Percentiles rank a stretch among this genome's conserved stretches.
Conservation (phyloP, 2,329 filamentous ascomycete genomes). For the Botryotinia narcissicola region DNA sequence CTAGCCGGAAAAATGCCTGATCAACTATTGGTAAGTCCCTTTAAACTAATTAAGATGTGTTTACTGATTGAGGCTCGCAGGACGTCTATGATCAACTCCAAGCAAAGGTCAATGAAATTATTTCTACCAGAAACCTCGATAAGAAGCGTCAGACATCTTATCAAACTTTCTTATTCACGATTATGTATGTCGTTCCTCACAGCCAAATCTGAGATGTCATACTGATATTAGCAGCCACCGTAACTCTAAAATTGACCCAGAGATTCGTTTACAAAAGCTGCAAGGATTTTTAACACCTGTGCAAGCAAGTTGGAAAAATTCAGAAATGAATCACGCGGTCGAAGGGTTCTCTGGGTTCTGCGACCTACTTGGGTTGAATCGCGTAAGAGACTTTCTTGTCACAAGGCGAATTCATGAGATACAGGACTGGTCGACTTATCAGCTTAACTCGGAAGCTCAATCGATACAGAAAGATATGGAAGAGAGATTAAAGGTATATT, state of each 20-base stretch:
- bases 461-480: slow-evolving; percentile 76
- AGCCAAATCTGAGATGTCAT: not conserved
- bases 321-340: slow-evolving; percentile 65
- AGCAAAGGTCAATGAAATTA: slow-evolving; percentile 76
- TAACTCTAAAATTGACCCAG: slow-evolving; percentile 68
- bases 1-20: slow-evolving; percentile 89
- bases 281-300: slow-evolving; percentile 79
- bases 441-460: slow-evolving; percentile 76
- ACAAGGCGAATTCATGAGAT: slow-evolving; percentile 70
- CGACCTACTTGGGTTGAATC: slow-evolving; percentile 72
- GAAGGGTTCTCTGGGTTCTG: slow-evolving; percentile 77
- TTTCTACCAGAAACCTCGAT: slow-evolving; percentile 69
- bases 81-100: slow-evolving; percentile 87
- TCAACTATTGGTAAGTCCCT: slow-evolving; percentile 62
- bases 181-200: slow-evolving; percentile 57
- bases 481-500: slow-evolving; percentile 63
- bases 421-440: slow-evolving; percentile 76
- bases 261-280: slow-evolving; percentile 69
- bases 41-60: not conserved
- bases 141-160: slow-evolving; percentile 83
- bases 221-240: slow-evolving; percentile 62
- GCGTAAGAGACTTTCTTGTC: slow-evolving; percentile 76
- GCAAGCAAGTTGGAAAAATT: slow-evolving; percentile 73
- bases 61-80: slow-evolving; percentile 39
- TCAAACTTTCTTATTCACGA: slow-evolving; percentile 88